Conservation (phyloP, 495 filamentous ascomycete species). For the Evansstolkia leycettana region DNA sequence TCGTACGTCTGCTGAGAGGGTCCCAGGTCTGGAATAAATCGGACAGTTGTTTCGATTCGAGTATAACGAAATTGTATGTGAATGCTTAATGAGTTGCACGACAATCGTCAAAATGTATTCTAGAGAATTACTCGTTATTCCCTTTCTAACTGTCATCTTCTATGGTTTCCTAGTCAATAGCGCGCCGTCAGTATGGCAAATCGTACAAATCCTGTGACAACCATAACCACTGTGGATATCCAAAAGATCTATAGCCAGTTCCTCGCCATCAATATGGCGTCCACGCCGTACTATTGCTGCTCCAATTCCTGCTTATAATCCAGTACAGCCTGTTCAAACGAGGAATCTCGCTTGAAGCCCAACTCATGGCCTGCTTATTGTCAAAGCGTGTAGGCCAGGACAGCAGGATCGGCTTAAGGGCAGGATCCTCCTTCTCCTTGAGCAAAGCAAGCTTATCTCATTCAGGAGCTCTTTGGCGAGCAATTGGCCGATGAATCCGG, state of each 20-base stretch:
- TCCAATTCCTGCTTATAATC: constrained; percentile 34
- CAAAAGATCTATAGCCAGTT: no score
- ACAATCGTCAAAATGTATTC: no score
- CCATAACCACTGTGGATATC: no score
- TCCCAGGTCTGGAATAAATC: not conserved
- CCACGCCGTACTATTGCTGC: constrained; percentile 11
- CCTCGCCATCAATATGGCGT: not conserved
- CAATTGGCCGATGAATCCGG: constrained; percentile 56
- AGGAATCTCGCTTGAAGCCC: constrained; percentile 44
- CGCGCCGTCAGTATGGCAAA: no score
- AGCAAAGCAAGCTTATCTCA: constrained; percentile 49
- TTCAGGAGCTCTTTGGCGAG: constrained; percentile 48
- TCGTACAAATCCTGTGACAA: no score
- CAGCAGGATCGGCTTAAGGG: constrained; percentile 48
- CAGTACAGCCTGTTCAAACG: constrained; percentile 42
- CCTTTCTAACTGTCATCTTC: no score
- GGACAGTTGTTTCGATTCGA: not conserved
- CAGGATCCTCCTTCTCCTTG: constrained; percentile 45
- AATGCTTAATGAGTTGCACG: no score
- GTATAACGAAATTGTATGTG: no score
- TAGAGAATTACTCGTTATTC: no score
- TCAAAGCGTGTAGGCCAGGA: constrained; percentile 62
- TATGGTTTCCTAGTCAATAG: no score
- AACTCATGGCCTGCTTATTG: constrained; percentile 41
- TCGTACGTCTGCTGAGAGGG: not conserved